phyloP scores from a whole-genome alignment of 2,329 filamentous ascomycete species.

The Magnaporthiopsis incrustans region DNA sequence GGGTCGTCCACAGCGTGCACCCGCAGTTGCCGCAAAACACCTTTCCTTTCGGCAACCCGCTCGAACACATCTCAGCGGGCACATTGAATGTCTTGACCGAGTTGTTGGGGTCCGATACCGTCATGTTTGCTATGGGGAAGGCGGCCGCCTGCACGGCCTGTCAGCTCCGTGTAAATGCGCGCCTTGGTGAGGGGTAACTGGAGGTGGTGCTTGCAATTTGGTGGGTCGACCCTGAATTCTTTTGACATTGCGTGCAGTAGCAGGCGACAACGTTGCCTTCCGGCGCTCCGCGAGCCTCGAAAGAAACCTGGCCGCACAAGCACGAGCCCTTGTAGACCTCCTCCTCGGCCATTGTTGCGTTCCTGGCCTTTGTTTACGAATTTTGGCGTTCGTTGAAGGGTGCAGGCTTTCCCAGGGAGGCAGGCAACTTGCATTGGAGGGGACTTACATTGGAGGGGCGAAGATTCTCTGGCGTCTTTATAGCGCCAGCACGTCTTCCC shows the following conservation, averaged over 20 bases:
- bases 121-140: conserved; percentile 13
- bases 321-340: conserved; percentile 11
- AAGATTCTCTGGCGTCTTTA: background rate
- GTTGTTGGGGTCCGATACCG: conserved; percentile 12
- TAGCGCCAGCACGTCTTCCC: background rate
- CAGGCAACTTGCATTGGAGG: too few relatives aligned
- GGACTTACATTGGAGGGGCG: too few relatives aligned
- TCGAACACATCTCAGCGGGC: conserved; percentile 11
- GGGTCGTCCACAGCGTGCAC: conserved; percentile 15
- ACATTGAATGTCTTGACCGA: conserved; percentile 15
- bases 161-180: background rate
- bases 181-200: too few relatives aligned
- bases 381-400: background rate
- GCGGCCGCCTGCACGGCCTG: conserved; percentile 12
- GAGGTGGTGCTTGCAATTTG: conserved; percentile 12
- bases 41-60: conserved; percentile 16
- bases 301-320: conserved; percentile 15
- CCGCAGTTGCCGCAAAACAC: conserved; percentile 17
- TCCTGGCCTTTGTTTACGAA: background rate
- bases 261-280: conserved; percentile 13
- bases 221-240: conserved; percentile 12
- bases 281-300: conserved; percentile 12
- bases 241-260: conserved; percentile 16
- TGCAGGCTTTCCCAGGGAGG: background rate
- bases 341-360: background rate